phyloP scores from a whole-genome alignment of 805 yeast species.

The Priceomyces carsonii region DNA sequence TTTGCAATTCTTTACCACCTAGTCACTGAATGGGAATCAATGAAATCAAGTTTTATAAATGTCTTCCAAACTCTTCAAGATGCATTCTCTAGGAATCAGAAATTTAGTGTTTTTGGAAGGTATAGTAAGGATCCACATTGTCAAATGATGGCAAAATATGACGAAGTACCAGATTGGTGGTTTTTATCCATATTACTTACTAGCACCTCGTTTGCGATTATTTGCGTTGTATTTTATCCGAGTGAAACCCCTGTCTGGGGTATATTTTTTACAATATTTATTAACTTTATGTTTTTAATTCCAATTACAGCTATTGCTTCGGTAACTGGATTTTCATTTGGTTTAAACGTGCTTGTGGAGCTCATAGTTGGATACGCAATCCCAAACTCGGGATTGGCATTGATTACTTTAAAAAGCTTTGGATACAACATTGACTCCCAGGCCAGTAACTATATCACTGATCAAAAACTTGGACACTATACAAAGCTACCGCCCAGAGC shows the following conservation, averaged over 20 bases:
- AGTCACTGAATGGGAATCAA: constrained; percentile 45
- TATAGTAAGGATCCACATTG: constrained; percentile 53
- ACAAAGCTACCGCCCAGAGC: constrained; percentile 63
- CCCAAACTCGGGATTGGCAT: constrained; percentile 61
- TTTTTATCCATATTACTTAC: constrained; percentile 46
- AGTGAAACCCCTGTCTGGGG: constrained; percentile 67
- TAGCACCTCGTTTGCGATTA: constrained; percentile 45
- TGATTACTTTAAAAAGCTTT: constrained; percentile 48
- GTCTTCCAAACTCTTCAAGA: constrained; percentile 30
- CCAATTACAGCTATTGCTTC: constrained; percentile 66
- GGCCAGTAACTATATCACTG: constrained; percentile 56
- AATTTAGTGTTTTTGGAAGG: constrained; percentile 21
- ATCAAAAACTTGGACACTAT: constrained; percentile 53
- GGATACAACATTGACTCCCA: constrained; percentile 62
- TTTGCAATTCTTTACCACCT: constrained; percentile 52
- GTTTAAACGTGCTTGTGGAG: constrained; percentile 63
- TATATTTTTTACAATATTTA: constrained; percentile 54
- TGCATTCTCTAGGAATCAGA: constrained; percentile 19
- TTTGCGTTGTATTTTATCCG: constrained; percentile 47
- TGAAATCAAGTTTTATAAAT: constrained; percentile 37
- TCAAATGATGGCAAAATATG: constrained; percentile 56
- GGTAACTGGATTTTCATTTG: constrained; percentile 59
- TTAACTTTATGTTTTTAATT: constrained; percentile 54
- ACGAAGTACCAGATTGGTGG: constrained; percentile 80
- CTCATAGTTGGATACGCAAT: constrained; percentile 63